A percentile compares a stretch with the other conserved stretches of the same genome.
These are phyloP conservation scores for Lactifluus echinatus DNA, from an alignment of 768 basidiomycete genomes.

Conservation along the genomic window DNA sequence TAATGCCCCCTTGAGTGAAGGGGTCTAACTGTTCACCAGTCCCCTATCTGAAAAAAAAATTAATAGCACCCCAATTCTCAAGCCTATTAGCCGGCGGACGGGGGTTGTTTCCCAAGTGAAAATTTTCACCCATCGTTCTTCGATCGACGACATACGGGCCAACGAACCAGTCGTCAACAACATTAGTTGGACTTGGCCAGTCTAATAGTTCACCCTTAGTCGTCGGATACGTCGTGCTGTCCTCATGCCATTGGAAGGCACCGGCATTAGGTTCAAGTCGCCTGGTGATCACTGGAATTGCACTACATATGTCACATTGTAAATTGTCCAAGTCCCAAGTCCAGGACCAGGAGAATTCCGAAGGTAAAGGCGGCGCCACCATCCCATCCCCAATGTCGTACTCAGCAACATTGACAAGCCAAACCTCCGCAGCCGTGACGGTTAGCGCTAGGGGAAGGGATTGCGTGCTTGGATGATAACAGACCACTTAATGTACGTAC, in stretches of 20 bases:
- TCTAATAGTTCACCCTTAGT: neutral
- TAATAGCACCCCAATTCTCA: neutral
- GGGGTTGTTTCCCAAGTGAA: neutral
- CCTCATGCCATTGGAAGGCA: constrained; percentile 3
- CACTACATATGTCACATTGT: neutral
- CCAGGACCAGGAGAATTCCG: neutral
- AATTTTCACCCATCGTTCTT: neutral
- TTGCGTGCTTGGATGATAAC: neutral
- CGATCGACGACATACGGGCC: neutral
- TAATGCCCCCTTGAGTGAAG: neutral
- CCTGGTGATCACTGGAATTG: neutral
- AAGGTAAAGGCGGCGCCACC: neutral
- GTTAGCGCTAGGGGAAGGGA: neutral
- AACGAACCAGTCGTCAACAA: neutral
- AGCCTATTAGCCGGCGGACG: neutral
- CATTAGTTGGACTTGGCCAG: too few species aligned
- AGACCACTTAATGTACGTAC: neutral
- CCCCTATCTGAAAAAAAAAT: neutral
- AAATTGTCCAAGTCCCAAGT: neutral
- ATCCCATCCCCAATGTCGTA: neutral
- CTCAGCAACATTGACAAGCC: neutral
- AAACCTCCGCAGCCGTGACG: neutral
- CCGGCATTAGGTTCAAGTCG: neutral
- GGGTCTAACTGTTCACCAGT: neutral
- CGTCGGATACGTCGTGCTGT: neutral